Base-by-base conservation (phyloP, 1,284 basidiomycete species). In the Sporisorium graminicola region DNA sequence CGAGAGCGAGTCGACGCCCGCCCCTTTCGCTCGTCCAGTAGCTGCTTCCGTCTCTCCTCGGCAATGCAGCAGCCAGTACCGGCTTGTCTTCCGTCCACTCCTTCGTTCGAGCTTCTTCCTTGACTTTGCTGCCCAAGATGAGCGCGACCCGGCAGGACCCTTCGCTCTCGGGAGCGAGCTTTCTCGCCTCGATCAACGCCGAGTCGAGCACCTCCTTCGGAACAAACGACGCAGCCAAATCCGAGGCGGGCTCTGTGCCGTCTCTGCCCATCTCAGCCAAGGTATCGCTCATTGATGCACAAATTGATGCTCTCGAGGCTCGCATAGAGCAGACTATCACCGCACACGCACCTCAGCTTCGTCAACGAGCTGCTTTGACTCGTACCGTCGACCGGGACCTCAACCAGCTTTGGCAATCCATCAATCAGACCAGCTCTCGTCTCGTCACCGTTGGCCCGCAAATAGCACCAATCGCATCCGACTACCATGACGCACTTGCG, bases 221-320 rank as follows among this genome's bases (percentile, higher is more conserved):
- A 2, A 51, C 63, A 9, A 47, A 22, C 24, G 37, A n/a, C 20
- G 51, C 74, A 14, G 33, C 65, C 7, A 14, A 58, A 29, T 22
- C 44, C 24, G 43, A 58, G 22, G 37, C 65, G 43, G 49, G n/a
- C 13, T 56, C 64, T 20, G 57, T 59, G 8, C 76, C 76, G 12
- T 64, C 63, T 0, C 56, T 78, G 12, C 76, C 76, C 10, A 68
- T 75, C 42, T 78, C 76, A 2, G 71, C 76, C 60, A 78, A 73
- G 33, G 67, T 75, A 8, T 47, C 72, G 24, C 65, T 78, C 37
- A 69, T 78, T 43, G 73, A 78, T 44, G 73, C 76, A n/a, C 64
- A 78, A 60, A 78, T 75, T 49, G 76, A 75, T 18, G 51, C 62
- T 8, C 62, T 74, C 29, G 62, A 72, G 29, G 9, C 27, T 16